Percentiles rank a stretch among this genome's conserved stretches.
Conservation (phyloP, 1,139 yeast species). For the Saccharomyces hybrid region DNA sequence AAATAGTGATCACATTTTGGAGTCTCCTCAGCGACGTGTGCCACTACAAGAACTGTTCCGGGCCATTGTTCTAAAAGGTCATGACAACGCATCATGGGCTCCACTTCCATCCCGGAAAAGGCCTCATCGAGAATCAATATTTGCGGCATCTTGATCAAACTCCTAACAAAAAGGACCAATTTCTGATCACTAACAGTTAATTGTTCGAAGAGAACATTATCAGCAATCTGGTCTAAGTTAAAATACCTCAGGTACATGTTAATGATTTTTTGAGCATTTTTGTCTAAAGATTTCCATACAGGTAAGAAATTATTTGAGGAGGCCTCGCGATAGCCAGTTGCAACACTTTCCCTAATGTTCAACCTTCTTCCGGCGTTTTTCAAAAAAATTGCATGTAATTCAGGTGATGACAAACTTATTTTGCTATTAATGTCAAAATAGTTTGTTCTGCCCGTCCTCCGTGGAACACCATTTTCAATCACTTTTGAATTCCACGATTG, state of each 20-base stretch:
- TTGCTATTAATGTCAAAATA: constrained; percentile 69
- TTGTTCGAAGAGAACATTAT: constrained; percentile 40
- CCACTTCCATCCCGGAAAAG: constrained; percentile 80
- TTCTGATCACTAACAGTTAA: constrained; percentile 72
- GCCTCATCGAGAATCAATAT: constrained; percentile 86
- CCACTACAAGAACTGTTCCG: constrained; percentile 69
- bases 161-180: constrained; percentile 63
- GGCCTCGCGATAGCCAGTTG: constrained; percentile 73
- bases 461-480: constrained; percentile 53
- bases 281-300: constrained; percentile 34
- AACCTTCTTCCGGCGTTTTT: constrained; percentile 31
- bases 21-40: constrained; percentile 61
- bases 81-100: constrained; percentile 58
- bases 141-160: constrained; percentile 68
- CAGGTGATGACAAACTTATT: constrained; percentile 92
- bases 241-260: constrained; percentile 34
- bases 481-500: constrained; percentile 83
- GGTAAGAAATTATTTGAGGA: constrained; percentile 40
- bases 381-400: constrained; percentile 79
- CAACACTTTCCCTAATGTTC: constrained; percentile 50
- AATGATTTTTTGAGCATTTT: constrained; percentile 34
- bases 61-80: constrained; percentile 51
- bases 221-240: constrained; percentile 27
- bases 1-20: constrained; percentile 49
- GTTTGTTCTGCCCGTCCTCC: constrained; percentile 67